Base-by-base conservation (phyloP, 2,329 filamentous ascomycete species). In the Nigrospora osmanthi region DNA sequence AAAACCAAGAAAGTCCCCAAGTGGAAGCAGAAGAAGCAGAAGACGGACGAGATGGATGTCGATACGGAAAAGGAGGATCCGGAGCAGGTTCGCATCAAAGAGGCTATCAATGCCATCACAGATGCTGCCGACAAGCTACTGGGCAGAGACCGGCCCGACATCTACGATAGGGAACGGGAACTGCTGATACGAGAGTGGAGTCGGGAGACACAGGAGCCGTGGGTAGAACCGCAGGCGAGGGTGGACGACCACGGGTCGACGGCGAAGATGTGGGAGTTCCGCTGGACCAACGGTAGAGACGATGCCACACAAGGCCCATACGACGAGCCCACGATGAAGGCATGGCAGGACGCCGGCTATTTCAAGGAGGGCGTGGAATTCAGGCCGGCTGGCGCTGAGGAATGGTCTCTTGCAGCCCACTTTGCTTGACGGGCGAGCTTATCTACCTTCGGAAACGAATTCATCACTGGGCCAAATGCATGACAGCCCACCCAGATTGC, bases 311-410 rank as follows among this genome's bases (percentile, higher is more conserved):
- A 98, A 63, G 93, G 93, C 0, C 91, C 93, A 0, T 98, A 89
- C 62, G 89, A 96, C 59, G 79, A 76, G 9, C 63, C 75, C 6
- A 91, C 85, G 34, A 97, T 98, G 93, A 80, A 82, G 56, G 86
- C 87, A 3, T 98, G 93, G 93, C 81, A 85, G 54, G 81, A 87
- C 50, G 89, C 89, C 19, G 93, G 93, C 3, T 97, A 97, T 62
- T 98, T 98, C 65, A 85, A 83, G 12, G 85, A 93, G 51, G 88
- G 87, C 0, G 89, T 95, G 19, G 91, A 90, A 60, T 90, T 91
- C 56, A 76, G 81, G 51, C 71, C 66, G 48, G 75, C 68, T 7
- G 79, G 76, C 11, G 71, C 75, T 38, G 73, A 75, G 63, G 34
- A 64, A 11, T 86, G 82, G 82, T 72, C 58, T 46, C 64, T 28